Base-by-base conservation (phyloP, 305 asterid genomes). In the Ajuga reptans region DNA sequence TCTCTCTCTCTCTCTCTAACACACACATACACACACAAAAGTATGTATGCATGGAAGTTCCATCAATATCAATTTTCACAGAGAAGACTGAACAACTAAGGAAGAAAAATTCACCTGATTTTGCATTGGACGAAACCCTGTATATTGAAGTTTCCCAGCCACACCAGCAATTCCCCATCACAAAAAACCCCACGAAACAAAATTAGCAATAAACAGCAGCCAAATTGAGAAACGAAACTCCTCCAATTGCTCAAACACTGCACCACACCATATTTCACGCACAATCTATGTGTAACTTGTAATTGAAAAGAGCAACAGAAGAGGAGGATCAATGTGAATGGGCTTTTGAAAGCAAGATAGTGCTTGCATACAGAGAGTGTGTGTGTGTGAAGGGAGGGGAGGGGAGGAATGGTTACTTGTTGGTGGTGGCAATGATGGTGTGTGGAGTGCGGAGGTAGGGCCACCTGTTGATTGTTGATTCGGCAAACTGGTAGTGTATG, bases 141-240 rank as follows among this genome's bases (percentile, higher is more conserved):
- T 80, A 81, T 47, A 67, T 64, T 37, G 87, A 78, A 61, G 88
- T 80, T 14, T 71, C 83, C 79, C 85, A 75, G 43, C 74, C 75
- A 78, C 82, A 84, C 71, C 84, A 85, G 81, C 91, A 85, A 78
- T 87, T 89, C 16, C 94, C 96, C 96, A 89, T 89, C 66, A 34
- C 46, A 46, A 41, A 46, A 43, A 3, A 27, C 1, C 1, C 31
- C 31, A 27, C 27, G 27, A 31, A 31, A 4, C 36, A 31, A 31
- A 3, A 31, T 5, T 21, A 21, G 36, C 36, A 31, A 31, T n/a
- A n/a, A n/a, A n/a, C n/a, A n/a, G n/a, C n/a, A n/a, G n/a, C 36
- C 36, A 31, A 31, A 31, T 31, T 3, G 47, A 29, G 36, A 66
- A 59, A 37, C 11, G 47, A 57, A 50, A 15, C 45, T 1, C 36